Conservation (phyloP, 768 basidiomycete genomes). For the Mycena metata region DNA sequence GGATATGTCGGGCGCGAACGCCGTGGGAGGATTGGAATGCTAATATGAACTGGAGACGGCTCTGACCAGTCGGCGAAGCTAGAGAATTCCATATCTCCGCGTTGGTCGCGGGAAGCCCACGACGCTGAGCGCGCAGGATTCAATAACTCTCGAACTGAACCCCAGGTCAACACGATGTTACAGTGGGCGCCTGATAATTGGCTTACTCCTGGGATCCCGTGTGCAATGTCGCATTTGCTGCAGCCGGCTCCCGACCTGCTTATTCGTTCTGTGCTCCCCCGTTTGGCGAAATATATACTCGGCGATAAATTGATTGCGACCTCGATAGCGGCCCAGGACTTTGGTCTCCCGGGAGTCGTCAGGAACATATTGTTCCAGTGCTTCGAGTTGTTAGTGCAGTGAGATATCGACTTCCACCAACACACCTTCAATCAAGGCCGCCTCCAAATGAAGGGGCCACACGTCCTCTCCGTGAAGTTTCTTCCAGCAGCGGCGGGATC, state of each 20-base stretch:
- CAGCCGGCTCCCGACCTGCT: conserved; percentile 84
- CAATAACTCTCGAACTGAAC: no score
- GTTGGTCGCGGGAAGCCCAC: no score
- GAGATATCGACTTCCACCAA: background rate
- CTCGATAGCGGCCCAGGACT: conserved; percentile 80
- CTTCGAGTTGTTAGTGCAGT: conserved; percentile 49
- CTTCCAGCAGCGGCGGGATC: conserved; percentile 80
- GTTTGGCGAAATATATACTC: conserved; percentile 80
- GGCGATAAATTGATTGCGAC: conserved; percentile 84
- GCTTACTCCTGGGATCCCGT: conserved; percentile 77
- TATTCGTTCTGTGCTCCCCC: conserved; percentile 77
- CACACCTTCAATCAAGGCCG: conserved; percentile 79
- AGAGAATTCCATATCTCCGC: no score
- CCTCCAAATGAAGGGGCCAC: conserved; percentile 87
- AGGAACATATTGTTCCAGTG: conserved; percentile 76
- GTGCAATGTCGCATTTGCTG: conserved; percentile 83
- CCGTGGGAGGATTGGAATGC: no score
- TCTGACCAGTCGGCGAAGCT: no score
- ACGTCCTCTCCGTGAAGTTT: conserved; percentile 79
- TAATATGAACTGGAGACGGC: no score
- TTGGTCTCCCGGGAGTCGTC: conserved; percentile 80
- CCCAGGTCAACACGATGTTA: no score
- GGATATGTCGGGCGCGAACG: no score
- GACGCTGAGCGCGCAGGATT: no score
- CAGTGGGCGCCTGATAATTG: background rate